These are phyloP conservation scores for Globisporangium heterothallicum DNA, from an alignment of 352 stramenopile species.

Conservation along the genomic window DNA sequence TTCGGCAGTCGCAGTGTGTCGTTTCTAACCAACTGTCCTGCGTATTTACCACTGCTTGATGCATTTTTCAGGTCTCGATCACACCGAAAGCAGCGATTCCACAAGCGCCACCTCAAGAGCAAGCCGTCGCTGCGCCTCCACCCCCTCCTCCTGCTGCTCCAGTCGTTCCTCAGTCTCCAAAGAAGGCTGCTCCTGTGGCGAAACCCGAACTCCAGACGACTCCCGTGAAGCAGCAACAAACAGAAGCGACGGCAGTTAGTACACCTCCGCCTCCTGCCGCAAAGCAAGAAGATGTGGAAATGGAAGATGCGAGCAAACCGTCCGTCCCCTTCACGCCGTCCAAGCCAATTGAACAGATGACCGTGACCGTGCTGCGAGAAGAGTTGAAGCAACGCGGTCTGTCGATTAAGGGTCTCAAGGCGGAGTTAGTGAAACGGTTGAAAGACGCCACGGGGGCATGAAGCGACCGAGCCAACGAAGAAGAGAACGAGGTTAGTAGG, in stretches of 20 bases:
- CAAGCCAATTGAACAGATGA: constrained; percentile 77
- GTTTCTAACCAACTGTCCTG: constrained; percentile 8
- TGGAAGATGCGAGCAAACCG: constrained; percentile 32
- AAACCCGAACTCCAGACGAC: not conserved
- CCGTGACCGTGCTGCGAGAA: constrained; percentile 59
- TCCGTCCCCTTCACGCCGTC: constrained; percentile 49
- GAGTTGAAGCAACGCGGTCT: constrained; percentile 72
- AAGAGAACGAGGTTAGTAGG: not conserved
- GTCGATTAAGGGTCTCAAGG: constrained; percentile 80
- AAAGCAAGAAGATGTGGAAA: constrained; percentile 35
- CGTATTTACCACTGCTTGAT: no score
- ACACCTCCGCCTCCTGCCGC: constrained; percentile 2
- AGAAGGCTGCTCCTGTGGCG: constrained; percentile 14
- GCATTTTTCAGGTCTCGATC: constrained; percentile 13
- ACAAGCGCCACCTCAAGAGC: constrained; percentile 10
- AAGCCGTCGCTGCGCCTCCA: constrained; percentile 20
- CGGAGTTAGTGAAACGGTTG: constrained; percentile 73
- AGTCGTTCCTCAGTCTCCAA: constrained; percentile 10
- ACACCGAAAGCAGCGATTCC: no score
- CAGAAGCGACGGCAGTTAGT: constrained; percentile 18
- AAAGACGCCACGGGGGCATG: constrained; percentile 43
- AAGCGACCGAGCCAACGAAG: not conserved
- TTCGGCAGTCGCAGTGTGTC: not conserved
- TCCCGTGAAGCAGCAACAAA: constrained; percentile 3
- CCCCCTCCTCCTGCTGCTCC: constrained; percentile 10